These are phyloP conservation scores for Ceriops decandra DNA, from an alignment of 345 rosid species.

Conservation along the genomic window DNA sequence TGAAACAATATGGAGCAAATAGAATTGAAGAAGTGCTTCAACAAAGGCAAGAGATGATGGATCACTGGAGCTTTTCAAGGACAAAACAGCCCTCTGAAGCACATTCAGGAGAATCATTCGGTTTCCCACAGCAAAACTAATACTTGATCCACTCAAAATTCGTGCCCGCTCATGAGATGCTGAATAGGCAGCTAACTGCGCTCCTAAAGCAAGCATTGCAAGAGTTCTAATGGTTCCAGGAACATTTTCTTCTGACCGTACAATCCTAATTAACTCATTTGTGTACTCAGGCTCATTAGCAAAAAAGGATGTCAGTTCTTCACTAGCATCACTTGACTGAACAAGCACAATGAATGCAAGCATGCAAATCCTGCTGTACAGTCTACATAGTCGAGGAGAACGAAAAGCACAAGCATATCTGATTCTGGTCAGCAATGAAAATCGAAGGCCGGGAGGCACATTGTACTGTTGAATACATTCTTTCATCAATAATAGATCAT, in stretches of 20 bases:
- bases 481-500: constrained; percentile 74
- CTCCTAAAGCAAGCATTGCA: constrained; percentile 92
- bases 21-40: constrained; percentile 93
- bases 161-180: constrained; percentile 94
- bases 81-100: constrained; percentile 87
- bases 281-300: constrained; percentile 97
- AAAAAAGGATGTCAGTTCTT: constrained; percentile 80
- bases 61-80: constrained; percentile 73
- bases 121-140: constrained; percentile 87
- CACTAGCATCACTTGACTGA: constrained; percentile 91
- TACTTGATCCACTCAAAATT: constrained; percentile 85
- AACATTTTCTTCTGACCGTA: constrained; percentile 75
- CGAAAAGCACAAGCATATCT: constrained; percentile 93
- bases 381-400: constrained; percentile 74
- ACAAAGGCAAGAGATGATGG: constrained; percentile 85
- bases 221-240: constrained; percentile 86
- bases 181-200: constrained; percentile 89
- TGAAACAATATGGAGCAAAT: constrained; percentile 90
- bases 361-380: constrained; percentile 88
- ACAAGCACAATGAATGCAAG: constrained; percentile 93
- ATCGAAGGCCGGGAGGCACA: constrained; percentile 73
- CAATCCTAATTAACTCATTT: constrained; percentile 87
- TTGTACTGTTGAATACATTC: constrained; percentile 70
- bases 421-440: constrained; percentile 81
- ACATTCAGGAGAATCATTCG: constrained; percentile 88